Evolutionary conservation across 2,329 filamentous ascomycete species (phyloP).

Genomic region (Botryotinia calthae): DNA sequence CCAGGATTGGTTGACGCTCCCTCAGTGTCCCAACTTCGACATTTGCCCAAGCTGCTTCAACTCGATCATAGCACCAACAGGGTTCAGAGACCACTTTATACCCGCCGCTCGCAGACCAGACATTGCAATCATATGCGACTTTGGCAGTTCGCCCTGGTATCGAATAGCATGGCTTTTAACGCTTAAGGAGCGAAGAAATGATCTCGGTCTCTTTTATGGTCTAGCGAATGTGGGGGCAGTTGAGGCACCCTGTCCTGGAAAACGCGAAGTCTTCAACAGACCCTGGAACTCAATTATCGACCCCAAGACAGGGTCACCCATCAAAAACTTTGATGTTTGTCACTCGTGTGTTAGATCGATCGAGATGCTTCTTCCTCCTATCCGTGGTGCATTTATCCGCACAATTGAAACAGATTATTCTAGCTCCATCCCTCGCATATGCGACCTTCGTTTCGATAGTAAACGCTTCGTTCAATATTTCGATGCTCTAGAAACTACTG

Average conservation of each 20-base stretch:
- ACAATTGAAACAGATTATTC: constrained; percentile 37
- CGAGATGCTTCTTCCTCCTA: constrained; percentile 69
- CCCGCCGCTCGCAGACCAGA: constrained; percentile 57
- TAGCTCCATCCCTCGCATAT: constrained; percentile 54
- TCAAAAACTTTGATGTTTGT: constrained; percentile 74
- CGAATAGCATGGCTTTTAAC: constrained; percentile 81
- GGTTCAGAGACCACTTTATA: constrained; percentile 66
- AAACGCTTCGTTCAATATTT: constrained; percentile 59
- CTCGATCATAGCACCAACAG: constrained; percentile 64
- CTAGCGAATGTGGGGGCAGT: constrained; percentile 62
- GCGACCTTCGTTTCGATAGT: constrained; percentile 64
- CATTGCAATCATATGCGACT: constrained; percentile 67
- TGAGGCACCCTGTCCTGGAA: constrained; percentile 57
- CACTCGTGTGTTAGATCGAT: constrained; percentile 69
- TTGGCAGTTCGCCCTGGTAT: constrained; percentile 75
- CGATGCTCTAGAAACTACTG: constrained; percentile 57
- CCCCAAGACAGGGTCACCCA: constrained; percentile 58
- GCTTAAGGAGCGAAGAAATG: constrained; percentile 63
- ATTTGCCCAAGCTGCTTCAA: constrained; percentile 81
- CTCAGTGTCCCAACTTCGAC: constrained; percentile 66
- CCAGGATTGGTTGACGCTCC: constrained; percentile 79
- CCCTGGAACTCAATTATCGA: constrained; percentile 77
- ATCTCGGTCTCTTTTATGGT: constrained; percentile 66
- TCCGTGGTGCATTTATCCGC: constrained; percentile 62
- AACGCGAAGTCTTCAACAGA: constrained; percentile 50